Percentiles rank a stretch among this genome's conserved stretches.
These are phyloP conservation scores for Parachaetomium inaequale DNA, from an alignment of 495 filamentous ascomycete species.

Conservation along the genomic window DNA sequence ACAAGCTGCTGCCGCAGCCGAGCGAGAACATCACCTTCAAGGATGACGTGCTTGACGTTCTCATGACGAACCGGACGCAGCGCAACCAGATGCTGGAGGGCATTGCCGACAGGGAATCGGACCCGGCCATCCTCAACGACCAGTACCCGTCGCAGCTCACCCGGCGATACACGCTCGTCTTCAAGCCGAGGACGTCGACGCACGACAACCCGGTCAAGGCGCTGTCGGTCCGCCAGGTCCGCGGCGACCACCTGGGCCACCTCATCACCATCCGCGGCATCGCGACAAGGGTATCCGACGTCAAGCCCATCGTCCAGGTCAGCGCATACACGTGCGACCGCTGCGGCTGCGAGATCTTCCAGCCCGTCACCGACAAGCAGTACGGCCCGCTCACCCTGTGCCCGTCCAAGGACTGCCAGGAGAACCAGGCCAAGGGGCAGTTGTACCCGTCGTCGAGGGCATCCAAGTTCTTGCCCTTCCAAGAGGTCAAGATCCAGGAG, in stretches of 20 bases:
- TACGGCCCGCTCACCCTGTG: constrained; percentile 83
- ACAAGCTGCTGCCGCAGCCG: constrained; percentile 78
- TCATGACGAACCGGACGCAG: constrained; percentile 85
- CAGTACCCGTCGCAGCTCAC: constrained; percentile 90
- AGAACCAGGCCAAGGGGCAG: constrained; percentile 88
- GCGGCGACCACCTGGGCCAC: constrained; percentile 85
- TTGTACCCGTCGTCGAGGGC: constrained; percentile 89
- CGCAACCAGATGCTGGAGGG: constrained; percentile 73
- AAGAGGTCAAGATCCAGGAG: constrained; percentile 98
- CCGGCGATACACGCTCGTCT: constrained; percentile 88
- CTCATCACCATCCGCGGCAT: constrained; percentile 95
- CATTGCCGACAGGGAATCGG: constrained; percentile 63
- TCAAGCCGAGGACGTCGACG: constrained; percentile 80
- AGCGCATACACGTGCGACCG: constrained; percentile 97
- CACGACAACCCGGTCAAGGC: constrained; percentile 74
- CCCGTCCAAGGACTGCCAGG: constrained; percentile 79
- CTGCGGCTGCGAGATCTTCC: constrained; percentile 96
- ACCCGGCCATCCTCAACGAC: constrained; percentile 53
- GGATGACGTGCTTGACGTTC: constrained; percentile 93
- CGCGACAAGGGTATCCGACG: constrained; percentile 90
- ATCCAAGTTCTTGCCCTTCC: constrained; percentile 95
- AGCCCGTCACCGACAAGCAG: constrained; percentile 87
- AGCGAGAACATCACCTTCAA: constrained; percentile 82
- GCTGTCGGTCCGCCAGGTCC: constrained; percentile 86
- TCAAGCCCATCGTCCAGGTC: constrained; percentile 94